These are phyloP conservation scores for Aaosphaeria arxii DNA, from an alignment of 2,329 filamentous ascomycete species.

Conservation along the genomic window DNA sequence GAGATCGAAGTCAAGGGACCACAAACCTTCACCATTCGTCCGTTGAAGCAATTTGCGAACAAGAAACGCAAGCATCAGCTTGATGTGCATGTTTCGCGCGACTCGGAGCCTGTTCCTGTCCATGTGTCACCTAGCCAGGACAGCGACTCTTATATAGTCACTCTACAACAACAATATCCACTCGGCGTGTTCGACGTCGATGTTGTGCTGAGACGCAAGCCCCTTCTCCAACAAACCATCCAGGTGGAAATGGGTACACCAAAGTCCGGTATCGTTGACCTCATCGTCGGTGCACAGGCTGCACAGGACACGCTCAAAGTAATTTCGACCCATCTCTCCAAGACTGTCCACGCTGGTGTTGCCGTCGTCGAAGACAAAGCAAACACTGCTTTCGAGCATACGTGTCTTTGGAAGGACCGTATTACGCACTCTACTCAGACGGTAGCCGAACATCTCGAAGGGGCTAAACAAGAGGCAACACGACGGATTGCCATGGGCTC, in stretches of 20 bases:
- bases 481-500: conserved; percentile 5
- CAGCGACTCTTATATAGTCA: conserved; percentile 53
- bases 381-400: conserved; percentile 2
- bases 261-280: conserved; percentile 15
- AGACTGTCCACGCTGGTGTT: conserved; percentile 3
- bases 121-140: conserved; percentile 46
- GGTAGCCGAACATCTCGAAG: conserved; percentile 7
- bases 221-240: conserved; percentile 32
- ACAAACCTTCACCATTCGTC: conserved; percentile 53
- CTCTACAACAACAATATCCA: conserved; percentile 49
- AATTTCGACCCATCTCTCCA: conserved; percentile 14
- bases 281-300: conserved; percentile 10
- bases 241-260: conserved; percentile 30
- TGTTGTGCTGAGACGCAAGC: conserved; percentile 38
- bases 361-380: conserved; percentile 2
- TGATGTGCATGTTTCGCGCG: conserved; percentile 48
- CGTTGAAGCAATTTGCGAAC: conserved; percentile 42
- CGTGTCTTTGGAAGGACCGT: conserved; percentile 4
- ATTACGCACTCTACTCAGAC: conserved; percentile 6
- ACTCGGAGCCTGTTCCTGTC: conserved; percentile 41
- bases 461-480: conserved; percentile 2
- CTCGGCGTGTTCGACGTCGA: conserved; percentile 49
- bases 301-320: conserved; percentile 19
- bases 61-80: conserved; percentile 46
- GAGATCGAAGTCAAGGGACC: conserved; percentile 53